Evolutionary conservation across 2,329 filamentous ascomycete species (phyloP), one percentile per base, ranked within the genome.

Genomic region (Clarireedia sp.): DNA sequence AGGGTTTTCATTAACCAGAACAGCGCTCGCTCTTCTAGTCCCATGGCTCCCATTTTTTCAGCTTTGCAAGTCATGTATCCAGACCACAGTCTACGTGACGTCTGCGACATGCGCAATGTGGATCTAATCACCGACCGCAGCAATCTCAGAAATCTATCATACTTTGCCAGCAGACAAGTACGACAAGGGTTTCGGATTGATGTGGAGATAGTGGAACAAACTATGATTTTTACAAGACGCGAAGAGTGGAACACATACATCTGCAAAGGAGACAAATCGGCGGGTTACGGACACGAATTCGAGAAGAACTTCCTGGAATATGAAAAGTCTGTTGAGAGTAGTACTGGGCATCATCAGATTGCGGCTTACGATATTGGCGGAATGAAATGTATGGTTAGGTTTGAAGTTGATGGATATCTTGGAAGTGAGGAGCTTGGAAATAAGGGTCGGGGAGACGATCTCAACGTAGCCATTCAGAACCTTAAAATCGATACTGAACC

Each of bases 211-310:
- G 59, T 71, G 7, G 57, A 65, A 3, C 59, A 64, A 6, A 71
- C 70, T 7, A 62, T 71, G 2, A 65, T 72, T 43, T 63, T 73
- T 16, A 67, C 60, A 26, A 19, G n/a, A 9, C 12, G 21, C 1
- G 19, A 44, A 67, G 6, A 66, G 64, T 45, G 69, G 69, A 43
- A 48, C 50, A 36, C 60, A 51, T 16, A 56, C 61, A 8, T 33
- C 37, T 16, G 52, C 43, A 19, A 51, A 48, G 3, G 55, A 63
- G 19, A 49, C 60, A 5, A 9, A 29, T 5, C 9, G 29, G 29
- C 29, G 2, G 66, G 66, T 16, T 72, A 65, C 47, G 69, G 69
- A 2, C 65, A 68, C 51, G 64, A 46, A n/a, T 70, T 72, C 43
- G 69, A 70, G 54, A 55, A 63, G 14, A 49, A 49, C 0, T 67